Evolutionary conservation across 495 filamentous ascomycete species (phyloP).

Genomic region (Lindgomyces ingoldianus): DNA sequence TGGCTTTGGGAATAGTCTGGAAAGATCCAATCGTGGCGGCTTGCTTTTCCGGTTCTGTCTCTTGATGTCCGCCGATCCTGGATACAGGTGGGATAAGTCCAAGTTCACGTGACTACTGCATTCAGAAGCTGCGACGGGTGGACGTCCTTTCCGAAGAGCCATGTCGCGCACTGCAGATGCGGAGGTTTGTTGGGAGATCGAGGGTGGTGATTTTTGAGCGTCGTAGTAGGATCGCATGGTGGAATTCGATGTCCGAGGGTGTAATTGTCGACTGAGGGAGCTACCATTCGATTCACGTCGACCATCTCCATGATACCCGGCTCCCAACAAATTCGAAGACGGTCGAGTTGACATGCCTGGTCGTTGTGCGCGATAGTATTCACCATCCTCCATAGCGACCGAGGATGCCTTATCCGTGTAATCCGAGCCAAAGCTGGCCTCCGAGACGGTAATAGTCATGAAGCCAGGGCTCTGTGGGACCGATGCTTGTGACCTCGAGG

Average conservation of each 20-base stretch:
- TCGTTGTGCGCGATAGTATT: slow-evolving; percentile 14
- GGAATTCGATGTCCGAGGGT: slow-evolving; percentile 33
- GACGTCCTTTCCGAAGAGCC: slow-evolving; percentile 40
- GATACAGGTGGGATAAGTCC: background rate
- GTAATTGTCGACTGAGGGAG: slow-evolving; percentile 23
- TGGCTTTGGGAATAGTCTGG: slow-evolving; percentile 42
- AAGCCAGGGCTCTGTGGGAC: slow-evolving; percentile 28
- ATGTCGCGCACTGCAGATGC: slow-evolving; percentile 44
- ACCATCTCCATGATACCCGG: slow-evolving; percentile 8
- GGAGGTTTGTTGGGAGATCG: slow-evolving; percentile 47
- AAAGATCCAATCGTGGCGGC: slow-evolving; percentile 41
- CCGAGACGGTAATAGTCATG: slow-evolving; percentile 40
- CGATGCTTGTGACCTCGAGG: slow-evolving; percentile 13
- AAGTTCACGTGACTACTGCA: slow-evolving; percentile 10
- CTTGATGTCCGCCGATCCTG: slow-evolving; percentile 4
- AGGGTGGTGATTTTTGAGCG: slow-evolving; percentile 37
- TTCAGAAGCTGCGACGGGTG: slow-evolving; percentile 6
- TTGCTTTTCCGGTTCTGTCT: slow-evolving; percentile 35
- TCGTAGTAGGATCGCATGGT: slow-evolving; percentile 45
- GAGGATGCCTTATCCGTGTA: slow-evolving; percentile 22
- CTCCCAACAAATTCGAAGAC: slow-evolving; percentile 39
- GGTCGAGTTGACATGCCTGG: slow-evolving; percentile 19
- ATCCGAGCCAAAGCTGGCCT: slow-evolving; percentile 38
- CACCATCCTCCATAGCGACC: slow-evolving; percentile 26
- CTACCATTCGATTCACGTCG: slow-evolving; percentile 26